Evolutionary conservation across 2,329 filamentous ascomycete genomes (phyloP), one percentile per base, ranked within the genome.

Genomic region (Raffaelea ambrosiae): DNA sequence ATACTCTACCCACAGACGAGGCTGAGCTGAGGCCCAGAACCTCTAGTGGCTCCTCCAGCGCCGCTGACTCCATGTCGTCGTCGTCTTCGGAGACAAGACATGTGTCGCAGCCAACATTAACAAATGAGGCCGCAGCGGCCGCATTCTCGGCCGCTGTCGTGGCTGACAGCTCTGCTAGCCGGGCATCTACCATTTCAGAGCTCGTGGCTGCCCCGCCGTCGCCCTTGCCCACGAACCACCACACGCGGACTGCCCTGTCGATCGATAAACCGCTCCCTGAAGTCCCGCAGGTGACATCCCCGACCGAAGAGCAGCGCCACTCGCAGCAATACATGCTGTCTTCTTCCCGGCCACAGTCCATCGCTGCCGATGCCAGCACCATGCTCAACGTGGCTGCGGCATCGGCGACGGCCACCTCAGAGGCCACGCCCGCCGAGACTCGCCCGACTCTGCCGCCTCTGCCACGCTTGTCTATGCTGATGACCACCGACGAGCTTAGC

Each of bases 211-310:
- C 8, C 18, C 14, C 14, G 5, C 7, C 14, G 18, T 14, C 35
- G 18, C 14, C 35, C 35, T 38, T n/a, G 13, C 35, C 18, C 35
- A 19, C 16, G 35, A 14, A 5, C 8, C 8, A 9, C 7, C 35
- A 38, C 35, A 38, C 8, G 7, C 35, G 35, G 7, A n/a, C 35
- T 14, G 14, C 14, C 35, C 16, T 19, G 35, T 38, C 75, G 5
- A 70, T 82, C 49, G 78, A 84, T 56, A 87, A 87, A 65, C 82
- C 83, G 31, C 71, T 87, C 1, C 83, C 83, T 9, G 72, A 80
- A 18, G 75, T 86, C 4, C 82, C 84, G 5, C 70, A 77, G 21
- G 66, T 77, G 9, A 71, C 73, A 5, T 69, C 69, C 4, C 60
- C 69, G 41, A 57, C 61, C 3, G 59, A 61, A 46, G 59, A 59